Evolutionary conservation across 2,329 filamentous ascomycete species (phyloP).

Genomic region (Fusarium brachygibbosum): DNA sequence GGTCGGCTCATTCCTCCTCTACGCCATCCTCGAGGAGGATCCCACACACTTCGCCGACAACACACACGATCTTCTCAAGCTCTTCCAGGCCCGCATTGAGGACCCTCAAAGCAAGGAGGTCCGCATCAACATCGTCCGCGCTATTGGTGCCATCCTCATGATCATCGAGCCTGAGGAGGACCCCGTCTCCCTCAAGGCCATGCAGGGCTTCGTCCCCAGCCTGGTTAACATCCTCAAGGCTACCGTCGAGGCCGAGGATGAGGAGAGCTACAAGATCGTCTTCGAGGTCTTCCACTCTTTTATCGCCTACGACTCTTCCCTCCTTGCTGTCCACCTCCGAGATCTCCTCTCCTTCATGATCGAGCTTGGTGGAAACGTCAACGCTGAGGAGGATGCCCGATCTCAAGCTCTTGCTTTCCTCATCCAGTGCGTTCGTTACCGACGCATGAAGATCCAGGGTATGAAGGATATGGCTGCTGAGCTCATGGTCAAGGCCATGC

Average conservation of each 20-base stretch:
- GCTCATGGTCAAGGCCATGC: constrained; percentile 87
- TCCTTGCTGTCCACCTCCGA: constrained; percentile 87
- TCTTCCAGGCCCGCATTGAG: constrained; percentile 89
- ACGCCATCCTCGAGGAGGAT: constrained; percentile 89
- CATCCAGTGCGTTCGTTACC: constrained; percentile 90
- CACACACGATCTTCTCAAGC: constrained; percentile 80
- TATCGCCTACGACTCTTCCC: constrained; percentile 86
- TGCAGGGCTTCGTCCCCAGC: constrained; percentile 84
- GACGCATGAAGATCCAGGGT: constrained; percentile 94
- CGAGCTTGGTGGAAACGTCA: constrained; percentile 81
- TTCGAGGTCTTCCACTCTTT: constrained; percentile 99
- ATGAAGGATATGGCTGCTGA: constrained; percentile 86
- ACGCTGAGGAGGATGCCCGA: constrained; percentile 85
- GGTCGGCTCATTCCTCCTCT: constrained; percentile 93
- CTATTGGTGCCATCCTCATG: constrained; percentile 88
- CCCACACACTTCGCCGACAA: constrained; percentile 88
- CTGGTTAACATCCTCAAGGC: constrained; percentile 93
- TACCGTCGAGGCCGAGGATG: constrained; percentile 82
- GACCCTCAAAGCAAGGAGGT: constrained; percentile 94
- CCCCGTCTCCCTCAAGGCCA: constrained; percentile 75
- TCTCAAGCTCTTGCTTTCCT: constrained; percentile 94
- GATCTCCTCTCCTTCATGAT: constrained; percentile 96
- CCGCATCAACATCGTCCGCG: constrained; percentile 92
- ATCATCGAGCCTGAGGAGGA: constrained; percentile 91
- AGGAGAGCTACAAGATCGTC: constrained; percentile 88